phyloP scores from a whole-genome alignment of 2,329 filamentous ascomycete species.

The Colletotrichum aenigma region DNA sequence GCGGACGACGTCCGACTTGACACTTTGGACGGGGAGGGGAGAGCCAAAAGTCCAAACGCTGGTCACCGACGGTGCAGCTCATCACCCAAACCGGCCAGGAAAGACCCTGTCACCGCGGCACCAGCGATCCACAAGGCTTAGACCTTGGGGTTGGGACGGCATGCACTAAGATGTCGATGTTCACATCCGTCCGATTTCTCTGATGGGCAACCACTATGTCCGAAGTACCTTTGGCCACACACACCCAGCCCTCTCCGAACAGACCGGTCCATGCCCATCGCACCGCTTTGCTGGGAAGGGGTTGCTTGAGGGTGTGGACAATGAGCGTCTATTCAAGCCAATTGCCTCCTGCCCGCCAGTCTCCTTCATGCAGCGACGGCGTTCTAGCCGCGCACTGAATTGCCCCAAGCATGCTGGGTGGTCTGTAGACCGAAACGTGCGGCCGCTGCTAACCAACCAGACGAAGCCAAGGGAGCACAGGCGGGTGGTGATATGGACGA shows the following conservation, averaged over 20 bases:
- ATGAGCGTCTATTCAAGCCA: slow-evolving; percentile 1
- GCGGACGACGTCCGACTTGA: slow-evolving; percentile 3
- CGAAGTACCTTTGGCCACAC: neutral
- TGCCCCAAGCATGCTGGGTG: neutral
- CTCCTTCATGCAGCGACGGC: neutral
- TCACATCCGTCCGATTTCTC: neutral
- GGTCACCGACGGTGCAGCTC: neutral
- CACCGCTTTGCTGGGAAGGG: neutral
- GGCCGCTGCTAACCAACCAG: neutral
- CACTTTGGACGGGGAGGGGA: neutral
- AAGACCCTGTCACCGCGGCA: neutral
- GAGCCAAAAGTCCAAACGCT: neutral
- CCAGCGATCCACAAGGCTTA: slow-evolving; percentile 14
- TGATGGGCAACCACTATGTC: neutral
- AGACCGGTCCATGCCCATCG: neutral
- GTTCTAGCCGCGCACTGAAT: neutral
- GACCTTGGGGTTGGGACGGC: neutral
- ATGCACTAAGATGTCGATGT: neutral
- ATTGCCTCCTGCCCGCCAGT: neutral
- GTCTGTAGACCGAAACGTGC: neutral
- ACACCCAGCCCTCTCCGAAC: neutral
- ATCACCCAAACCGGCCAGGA: neutral
- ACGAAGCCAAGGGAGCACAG: neutral
- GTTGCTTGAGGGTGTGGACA: neutral
- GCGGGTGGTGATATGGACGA: neutral